Evolutionary conservation across 2,329 filamentous ascomycete species (phyloP).

Genomic region (Ophiostoma ips): DNA sequence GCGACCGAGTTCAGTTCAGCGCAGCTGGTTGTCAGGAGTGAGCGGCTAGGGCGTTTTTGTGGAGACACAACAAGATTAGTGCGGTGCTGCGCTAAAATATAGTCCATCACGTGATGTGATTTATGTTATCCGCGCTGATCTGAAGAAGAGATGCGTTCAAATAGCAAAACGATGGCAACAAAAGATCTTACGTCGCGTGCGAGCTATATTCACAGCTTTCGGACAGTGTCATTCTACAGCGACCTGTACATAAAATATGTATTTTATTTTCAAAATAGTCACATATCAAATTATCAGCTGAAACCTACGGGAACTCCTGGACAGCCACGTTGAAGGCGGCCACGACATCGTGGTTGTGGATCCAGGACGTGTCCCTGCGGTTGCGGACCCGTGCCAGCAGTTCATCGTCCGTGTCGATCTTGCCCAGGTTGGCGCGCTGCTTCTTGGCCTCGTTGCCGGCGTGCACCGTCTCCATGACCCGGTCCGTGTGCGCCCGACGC

Average conservation of each 20-base stretch:
- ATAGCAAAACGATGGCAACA: no score
- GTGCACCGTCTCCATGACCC: constrained; percentile 23
- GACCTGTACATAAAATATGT: no score
- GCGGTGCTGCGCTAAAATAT: not conserved
- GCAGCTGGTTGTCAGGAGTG: constrained; percentile 3
- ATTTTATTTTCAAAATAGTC: no score
- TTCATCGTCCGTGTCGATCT: constrained; percentile 24
- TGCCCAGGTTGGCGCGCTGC: constrained; percentile 2
- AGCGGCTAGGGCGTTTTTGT: not conserved
- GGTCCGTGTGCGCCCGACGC: constrained; percentile 27
- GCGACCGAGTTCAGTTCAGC: not conserved
- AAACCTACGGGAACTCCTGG: no score
- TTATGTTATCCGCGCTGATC: no score
- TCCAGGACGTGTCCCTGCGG: constrained; percentile 27
- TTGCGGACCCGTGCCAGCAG: constrained; percentile 22
- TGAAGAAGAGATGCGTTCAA: no score
- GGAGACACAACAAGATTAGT: no score
- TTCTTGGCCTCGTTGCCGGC: constrained; percentile 17
- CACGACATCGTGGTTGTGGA: constrained; percentile 32
- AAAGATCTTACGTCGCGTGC: no score
- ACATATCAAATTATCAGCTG: no score
- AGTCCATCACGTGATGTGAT: not conserved
- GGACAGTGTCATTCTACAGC: no score
- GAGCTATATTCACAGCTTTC: no score
- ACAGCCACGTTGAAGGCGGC: not conserved